These are phyloP conservation scores for Leptosphaerulina australis DNA, from an alignment of 2,329 filamentous ascomycete genomes.

Conservation along the genomic window DNA sequence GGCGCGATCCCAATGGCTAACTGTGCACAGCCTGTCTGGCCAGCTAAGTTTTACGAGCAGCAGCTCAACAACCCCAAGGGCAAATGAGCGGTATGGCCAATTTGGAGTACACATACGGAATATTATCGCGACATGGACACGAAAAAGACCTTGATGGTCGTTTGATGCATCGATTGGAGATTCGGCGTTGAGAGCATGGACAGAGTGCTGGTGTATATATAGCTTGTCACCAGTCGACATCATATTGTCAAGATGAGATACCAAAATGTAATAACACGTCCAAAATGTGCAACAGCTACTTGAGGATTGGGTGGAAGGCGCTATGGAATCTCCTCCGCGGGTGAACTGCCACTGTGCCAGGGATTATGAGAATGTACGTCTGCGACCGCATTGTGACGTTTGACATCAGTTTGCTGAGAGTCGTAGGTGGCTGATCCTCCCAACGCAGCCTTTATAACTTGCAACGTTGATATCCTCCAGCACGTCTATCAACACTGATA, in stretches of 20 bases:
- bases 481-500: no score
- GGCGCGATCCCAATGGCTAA: not conserved
- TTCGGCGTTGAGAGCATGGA: conserved; percentile 9
- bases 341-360: not conserved
- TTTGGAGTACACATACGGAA: not conserved
- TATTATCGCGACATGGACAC: not conserved
- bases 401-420: not conserved
- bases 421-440: not conserved
- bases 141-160: not conserved
- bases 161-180: conserved; percentile 6
- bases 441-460: no score
- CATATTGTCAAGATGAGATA: conserved; percentile 3
- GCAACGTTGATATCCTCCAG: not conserved
- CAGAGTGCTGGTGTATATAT: conserved; percentile 4
- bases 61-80: conserved; percentile 43
- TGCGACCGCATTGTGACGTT: conserved; percentile 3
- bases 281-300: not conserved
- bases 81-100: conserved; percentile 30
- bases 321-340: not conserved
- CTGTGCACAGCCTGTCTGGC: conserved; percentile 31
- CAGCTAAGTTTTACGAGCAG: conserved; percentile 42
- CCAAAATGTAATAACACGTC: conserved; percentile 16
- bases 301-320: not conserved
- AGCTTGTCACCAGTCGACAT: conserved; percentile 6
- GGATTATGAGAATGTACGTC: conserved; percentile 2